phyloP scores from a whole-genome alignment of 352 stramenopile genomes.

The Globisporangium polare region DNA sequence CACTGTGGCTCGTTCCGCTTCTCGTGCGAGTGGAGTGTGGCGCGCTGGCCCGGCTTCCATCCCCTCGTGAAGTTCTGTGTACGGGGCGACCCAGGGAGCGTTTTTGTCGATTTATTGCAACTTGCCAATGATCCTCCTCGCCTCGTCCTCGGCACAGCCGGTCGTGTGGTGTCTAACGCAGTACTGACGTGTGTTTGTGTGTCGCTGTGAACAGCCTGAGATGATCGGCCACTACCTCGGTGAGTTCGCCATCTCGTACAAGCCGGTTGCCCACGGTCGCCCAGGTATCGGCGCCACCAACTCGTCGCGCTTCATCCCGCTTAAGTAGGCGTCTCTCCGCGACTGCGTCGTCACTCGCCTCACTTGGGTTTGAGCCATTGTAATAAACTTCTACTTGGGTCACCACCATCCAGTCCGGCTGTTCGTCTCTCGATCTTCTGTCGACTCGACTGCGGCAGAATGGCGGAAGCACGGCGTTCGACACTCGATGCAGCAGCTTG shows the following conservation, averaged over 20 bases:
- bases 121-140: constrained; percentile 9
- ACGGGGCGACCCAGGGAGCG: constrained; percentile 85
- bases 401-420: constrained; percentile 1
- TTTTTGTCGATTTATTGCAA: constrained; percentile 17
- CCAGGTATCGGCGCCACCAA: constrained; percentile 98
- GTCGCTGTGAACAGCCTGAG: constrained; percentile 78
- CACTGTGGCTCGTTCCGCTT: not conserved
- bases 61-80: constrained; percentile 87
- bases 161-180: constrained; percentile 4
- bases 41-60: constrained; percentile 43
- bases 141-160: not conserved
- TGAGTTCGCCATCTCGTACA: constrained; percentile 99
- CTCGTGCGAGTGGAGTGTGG: not conserved
- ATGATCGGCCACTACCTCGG: constrained; percentile 99
- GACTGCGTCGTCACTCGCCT: constrained; percentile 30
- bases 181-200: constrained; percentile 17
- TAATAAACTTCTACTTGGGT: constrained; percentile 66
- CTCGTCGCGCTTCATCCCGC: constrained; percentile 98
- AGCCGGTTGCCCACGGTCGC: constrained; percentile 97
- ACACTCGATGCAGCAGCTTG: not conserved
- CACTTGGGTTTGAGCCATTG: constrained; percentile 65
- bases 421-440: not conserved
- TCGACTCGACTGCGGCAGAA: not conserved
- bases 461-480: not conserved
- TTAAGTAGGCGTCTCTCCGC: constrained; percentile 87